Evolutionary conservation across 2,329 filamentous ascomycete genomes (phyloP).

Genomic region (Pseudogymnoascus sp.): DNA sequence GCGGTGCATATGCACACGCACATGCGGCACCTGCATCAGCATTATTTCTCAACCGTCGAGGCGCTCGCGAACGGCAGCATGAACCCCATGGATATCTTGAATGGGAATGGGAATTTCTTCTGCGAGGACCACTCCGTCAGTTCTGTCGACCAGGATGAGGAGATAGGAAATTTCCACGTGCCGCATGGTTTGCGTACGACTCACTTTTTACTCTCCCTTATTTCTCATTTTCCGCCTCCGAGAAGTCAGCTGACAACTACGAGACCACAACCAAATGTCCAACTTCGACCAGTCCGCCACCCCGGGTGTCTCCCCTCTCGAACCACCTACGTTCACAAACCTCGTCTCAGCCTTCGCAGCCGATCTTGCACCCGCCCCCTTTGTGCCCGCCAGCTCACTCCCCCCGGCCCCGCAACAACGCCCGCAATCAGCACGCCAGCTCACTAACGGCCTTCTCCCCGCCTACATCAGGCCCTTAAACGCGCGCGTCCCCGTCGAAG

Average conservation of each 20-base stretch:
- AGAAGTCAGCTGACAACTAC: not conserved
- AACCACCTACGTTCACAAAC: conserved; percentile 4
- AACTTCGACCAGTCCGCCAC: not conserved
- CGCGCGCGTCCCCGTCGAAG: conserved; percentile 65
- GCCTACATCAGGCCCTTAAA: conserved; percentile 74
- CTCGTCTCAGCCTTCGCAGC: conserved; percentile 8
- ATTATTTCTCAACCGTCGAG: conserved; percentile 8
- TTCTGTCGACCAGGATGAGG: conserved; percentile 13
- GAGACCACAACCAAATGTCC: conserved; percentile 1
- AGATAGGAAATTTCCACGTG: conserved; percentile 18
- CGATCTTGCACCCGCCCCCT: conserved; percentile 13
- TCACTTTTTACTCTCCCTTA: not conserved
- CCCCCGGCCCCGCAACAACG: not conserved
- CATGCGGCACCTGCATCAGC: too few species aligned
- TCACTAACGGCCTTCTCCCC: conserved; percentile 36
- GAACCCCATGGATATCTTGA: conserved; percentile 22
- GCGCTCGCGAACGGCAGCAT: conserved; percentile 19
- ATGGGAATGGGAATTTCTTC: conserved; percentile 13
- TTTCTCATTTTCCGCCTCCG: not conserved
- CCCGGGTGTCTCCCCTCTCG: not conserved
- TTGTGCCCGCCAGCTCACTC: not conserved
- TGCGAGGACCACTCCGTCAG: conserved; percentile 13
- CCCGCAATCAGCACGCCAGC: not conserved
- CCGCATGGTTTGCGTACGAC: conserved; percentile 27
- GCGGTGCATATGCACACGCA: conserved; percentile 1